Base-by-base conservation (phyloP, 495 filamentous ascomycete genomes). In the Venustampulla echinocandica region DNA sequence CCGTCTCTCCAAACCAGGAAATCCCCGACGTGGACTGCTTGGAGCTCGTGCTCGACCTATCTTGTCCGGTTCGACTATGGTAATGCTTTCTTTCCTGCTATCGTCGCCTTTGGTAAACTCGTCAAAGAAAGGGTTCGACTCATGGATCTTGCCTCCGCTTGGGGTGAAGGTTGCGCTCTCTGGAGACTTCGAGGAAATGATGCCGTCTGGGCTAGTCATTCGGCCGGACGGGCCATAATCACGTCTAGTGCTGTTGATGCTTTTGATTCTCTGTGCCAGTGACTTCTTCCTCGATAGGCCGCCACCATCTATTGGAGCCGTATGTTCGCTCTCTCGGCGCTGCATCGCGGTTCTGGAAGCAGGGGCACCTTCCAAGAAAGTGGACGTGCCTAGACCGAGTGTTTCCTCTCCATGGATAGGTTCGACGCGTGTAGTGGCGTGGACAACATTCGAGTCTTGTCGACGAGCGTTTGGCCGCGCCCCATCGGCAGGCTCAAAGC, bases 321-420 rank as follows among this genome's bases (percentile, higher is more conserved):
- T 69, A n/a, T 64, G 62, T 52, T 90, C 85, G 45, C 72, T 79
- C 45, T 87, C 77, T 45, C 79, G 80, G 27, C 80, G 82, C 57
- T 87, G 80, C 49, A 97, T 89, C 17, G 87, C 90, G 11, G 81
- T 70, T 45, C 81, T 80, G 17, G 89, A 82, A 11, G 93, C 93
- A 4, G 90, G 92, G 2, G 93, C 82, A 20, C 93, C 93, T 53
- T 99, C 93, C 18, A 99, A 64, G 69, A 97, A 97, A 1, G 93
- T 99, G 44, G 86, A 94, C 9, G 89, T 93, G 42, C 93, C 93
- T 4, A 99, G 71, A 10, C 93, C 93, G 52, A 86, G 62, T 0
- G 76, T 85, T 63, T 92, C 80, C 37, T 87, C 76, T 10, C 92
- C 93, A 52, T 95, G 85, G 28, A 97, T 71, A 5, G 82, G 75